Evolutionary conservation across 2,329 filamentous ascomycete genomes (phyloP).

Genomic region (Trichoderma lentiforme): DNA sequence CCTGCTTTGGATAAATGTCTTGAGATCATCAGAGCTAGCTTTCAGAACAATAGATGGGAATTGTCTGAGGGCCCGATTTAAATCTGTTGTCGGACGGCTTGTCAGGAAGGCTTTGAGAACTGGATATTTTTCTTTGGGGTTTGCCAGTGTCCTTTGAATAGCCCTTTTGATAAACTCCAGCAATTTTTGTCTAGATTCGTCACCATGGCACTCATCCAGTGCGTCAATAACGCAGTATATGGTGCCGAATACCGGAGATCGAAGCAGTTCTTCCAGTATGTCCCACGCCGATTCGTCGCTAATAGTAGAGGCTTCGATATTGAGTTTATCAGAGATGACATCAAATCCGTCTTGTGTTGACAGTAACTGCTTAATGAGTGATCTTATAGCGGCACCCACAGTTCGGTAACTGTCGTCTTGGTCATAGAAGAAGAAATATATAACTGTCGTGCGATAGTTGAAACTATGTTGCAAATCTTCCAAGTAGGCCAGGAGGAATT

Average conservation of each 20-base stretch:
- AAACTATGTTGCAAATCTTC: not conserved
- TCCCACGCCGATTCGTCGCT: not conserved
- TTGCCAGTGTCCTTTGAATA: not conserved
- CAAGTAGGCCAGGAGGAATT: not conserved
- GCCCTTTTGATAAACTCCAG: not conserved
- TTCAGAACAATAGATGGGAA: not conserved
- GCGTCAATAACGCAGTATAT: constrained; percentile 8
- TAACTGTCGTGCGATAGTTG: not conserved
- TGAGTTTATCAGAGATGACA: not conserved
- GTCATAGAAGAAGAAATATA: constrained; percentile 7
- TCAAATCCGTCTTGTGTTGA: not conserved
- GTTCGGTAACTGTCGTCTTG: not conserved
- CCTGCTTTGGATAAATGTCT: not conserved
- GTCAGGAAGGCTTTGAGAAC: not conserved
- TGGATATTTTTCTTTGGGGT: no score
- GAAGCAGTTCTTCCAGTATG: not conserved
- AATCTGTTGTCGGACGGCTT: not conserved
- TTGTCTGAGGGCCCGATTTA: not conserved
- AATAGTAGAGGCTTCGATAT: not conserved
- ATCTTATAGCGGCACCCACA: not conserved
- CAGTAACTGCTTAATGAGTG: not conserved
- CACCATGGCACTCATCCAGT: not conserved
- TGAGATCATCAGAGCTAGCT: not conserved
- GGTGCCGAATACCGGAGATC: not conserved
- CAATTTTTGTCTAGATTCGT: not conserved